phyloP scores from a whole-genome alignment of 805 yeast species.

The Maudiozyma barnettii region DNA sequence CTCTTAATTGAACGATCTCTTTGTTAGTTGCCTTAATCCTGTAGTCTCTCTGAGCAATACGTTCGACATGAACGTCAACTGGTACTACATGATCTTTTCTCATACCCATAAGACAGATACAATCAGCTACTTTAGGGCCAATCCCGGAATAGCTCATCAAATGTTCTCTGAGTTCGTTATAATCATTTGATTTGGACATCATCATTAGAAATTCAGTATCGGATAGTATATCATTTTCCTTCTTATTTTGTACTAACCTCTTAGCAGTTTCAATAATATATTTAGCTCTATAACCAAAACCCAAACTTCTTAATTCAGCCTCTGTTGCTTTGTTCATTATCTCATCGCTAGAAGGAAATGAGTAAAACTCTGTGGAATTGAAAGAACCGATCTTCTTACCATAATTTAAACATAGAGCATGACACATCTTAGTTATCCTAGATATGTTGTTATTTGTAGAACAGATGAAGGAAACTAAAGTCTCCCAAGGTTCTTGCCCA shows the following conservation, averaged over 20 bases:
- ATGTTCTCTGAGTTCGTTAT: constrained; percentile 24
- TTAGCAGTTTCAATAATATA: constrained; percentile 73
- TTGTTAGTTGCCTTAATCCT: constrained; percentile 34
- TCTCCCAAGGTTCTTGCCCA: constrained; percentile 96
- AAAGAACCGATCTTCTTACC: constrained; percentile 51
- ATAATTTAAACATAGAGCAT: constrained; percentile 56
- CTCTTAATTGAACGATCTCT: constrained; percentile 21
- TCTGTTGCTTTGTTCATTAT: constrained; percentile 39
- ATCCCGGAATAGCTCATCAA: constrained; percentile 71
- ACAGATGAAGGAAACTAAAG: constrained; percentile 80
- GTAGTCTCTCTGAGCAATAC: constrained; percentile 79
- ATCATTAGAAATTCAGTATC: constrained; percentile 31
- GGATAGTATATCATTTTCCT: constrained; percentile 5
- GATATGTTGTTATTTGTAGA: constrained; percentile 94
- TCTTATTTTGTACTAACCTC: constrained; percentile 34
- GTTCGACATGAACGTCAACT: constrained; percentile 89
- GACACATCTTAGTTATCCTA: constrained; percentile 89
- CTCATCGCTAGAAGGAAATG: constrained; percentile 63
- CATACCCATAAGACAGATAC: constrained; percentile 74
- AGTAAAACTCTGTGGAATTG: constrained; percentile 48
- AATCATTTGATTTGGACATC: constrained; percentile 36
- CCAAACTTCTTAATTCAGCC: constrained; percentile 33
- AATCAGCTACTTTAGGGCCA: constrained; percentile 97
- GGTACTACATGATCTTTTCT: constrained; percentile 76
- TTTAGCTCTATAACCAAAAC: constrained; percentile 88